These are phyloP conservation scores for Cryptococcus jaspeensis DNA, from an alignment of 1,284 basidiomycete genomes.

Conservation along the genomic window DNA sequence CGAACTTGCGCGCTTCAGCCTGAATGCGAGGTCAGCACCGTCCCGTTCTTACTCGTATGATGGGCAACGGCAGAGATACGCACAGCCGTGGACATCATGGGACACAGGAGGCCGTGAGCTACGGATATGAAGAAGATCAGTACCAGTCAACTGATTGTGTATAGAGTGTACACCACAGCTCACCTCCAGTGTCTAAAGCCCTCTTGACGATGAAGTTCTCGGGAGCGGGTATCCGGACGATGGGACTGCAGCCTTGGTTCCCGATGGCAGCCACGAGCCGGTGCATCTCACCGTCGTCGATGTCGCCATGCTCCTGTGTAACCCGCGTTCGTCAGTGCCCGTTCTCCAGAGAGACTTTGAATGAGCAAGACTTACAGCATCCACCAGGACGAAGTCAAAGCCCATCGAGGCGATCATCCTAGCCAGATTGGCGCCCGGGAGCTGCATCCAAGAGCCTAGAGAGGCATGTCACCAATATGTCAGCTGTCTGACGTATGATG, in stretches of 20 bases:
- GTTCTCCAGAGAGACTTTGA: background rate
- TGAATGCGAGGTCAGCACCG: background rate
- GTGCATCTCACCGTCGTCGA: slow-evolving; percentile 38
- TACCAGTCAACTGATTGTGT: too few relatives aligned
- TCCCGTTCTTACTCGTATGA: too few relatives aligned
- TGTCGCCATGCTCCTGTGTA: slow-evolving; percentile 32
- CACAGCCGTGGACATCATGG: slow-evolving; percentile 38
- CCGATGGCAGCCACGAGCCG: slow-evolving; percentile 25
- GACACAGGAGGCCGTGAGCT: slow-evolving; percentile 41
- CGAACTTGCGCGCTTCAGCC: slow-evolving; percentile 24
- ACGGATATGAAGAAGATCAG: too few relatives aligned
- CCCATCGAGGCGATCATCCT: slow-evolving; percentile 29
- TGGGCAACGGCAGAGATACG: background rate
- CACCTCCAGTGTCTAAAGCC: slow-evolving; percentile 43
- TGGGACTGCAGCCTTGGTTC: slow-evolving; percentile 30
- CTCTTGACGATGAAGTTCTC: slow-evolving; percentile 43
- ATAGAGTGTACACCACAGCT: too few relatives aligned
- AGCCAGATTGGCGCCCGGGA: slow-evolving; percentile 26
- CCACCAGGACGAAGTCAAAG: slow-evolving; percentile 25
- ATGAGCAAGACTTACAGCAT: slow-evolving; percentile 6
- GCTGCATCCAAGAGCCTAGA: slow-evolving; percentile 29
- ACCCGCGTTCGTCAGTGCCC: background rate
- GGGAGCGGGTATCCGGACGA: slow-evolving; percentile 39
- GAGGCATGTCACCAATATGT: background rate
- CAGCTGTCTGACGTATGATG: background rate